phyloP scores from a whole-genome alignment of 1,284 basidiomycete species.

The Cryptococcus sp. region DNA sequence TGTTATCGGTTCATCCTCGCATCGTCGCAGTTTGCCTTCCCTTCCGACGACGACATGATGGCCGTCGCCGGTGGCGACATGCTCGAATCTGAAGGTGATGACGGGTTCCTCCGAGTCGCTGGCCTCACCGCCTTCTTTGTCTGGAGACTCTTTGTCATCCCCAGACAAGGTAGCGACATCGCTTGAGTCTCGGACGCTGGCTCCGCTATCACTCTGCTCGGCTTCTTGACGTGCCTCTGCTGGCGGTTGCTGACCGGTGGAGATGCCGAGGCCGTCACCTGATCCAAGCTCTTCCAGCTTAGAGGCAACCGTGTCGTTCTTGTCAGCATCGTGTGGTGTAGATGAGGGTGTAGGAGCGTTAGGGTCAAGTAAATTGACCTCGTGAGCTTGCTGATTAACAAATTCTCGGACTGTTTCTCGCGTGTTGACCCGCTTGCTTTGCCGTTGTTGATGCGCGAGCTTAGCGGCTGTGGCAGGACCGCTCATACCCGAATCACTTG shows the following conservation, averaged over 20 bases:
- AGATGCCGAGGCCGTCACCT: not conserved
- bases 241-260: not conserved
- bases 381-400: conserved; percentile 41
- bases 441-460: conserved; percentile 18
- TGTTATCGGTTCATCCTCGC: conserved; percentile 87
- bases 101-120: conserved; percentile 42
- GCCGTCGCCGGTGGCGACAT: conserved; percentile 68
- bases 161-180: conserved; percentile 19
- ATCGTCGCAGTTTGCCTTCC: conserved; percentile 67
- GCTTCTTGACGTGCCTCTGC: not conserved
- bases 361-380: conserved; percentile 38
- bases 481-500: not conserved
- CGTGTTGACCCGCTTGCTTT: conserved; percentile 10
- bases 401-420: conserved; percentile 39
- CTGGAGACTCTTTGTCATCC: conserved; percentile 9
- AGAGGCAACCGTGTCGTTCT: not conserved
- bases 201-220: not conserved
- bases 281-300: not conserved
- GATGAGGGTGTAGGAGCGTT: conserved; percentile 42
- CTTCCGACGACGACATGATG: conserved; percentile 73
- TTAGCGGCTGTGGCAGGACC: conserved; percentile 12
- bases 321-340: conserved; percentile 1
- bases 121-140: conserved; percentile 10
- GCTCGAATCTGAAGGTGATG: conserved; percentile 68
- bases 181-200: not conserved